phyloP scores from a whole-genome alignment of 345 rosid genomes.

The Camelina hispida region DNA sequence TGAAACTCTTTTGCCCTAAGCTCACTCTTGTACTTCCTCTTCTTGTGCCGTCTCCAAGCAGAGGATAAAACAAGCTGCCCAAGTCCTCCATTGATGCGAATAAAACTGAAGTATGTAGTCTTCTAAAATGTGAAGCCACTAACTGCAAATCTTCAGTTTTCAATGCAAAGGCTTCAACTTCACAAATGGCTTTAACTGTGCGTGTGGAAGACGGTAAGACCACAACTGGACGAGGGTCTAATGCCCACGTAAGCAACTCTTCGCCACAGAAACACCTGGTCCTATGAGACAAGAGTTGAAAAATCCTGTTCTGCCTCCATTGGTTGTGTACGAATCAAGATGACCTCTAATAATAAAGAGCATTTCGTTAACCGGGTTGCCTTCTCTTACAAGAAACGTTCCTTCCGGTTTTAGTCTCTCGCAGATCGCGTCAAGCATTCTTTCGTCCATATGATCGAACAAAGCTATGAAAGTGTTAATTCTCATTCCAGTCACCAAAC shows the following conservation, averaged over 20 bases:
- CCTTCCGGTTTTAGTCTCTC: slow-evolving; percentile 83
- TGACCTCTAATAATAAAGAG: slow-evolving; percentile 85
- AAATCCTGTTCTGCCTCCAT: slow-evolving; percentile 89
- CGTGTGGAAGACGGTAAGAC: slow-evolving; percentile 82
- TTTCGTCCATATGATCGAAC: slow-evolving; percentile 94
- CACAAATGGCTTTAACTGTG: slow-evolving; percentile 74
- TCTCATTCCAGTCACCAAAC: no score
- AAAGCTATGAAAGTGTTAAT: slow-evolving; percentile 19
- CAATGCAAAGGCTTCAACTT: slow-evolving; percentile 87
- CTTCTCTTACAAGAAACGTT: slow-evolving; percentile 80
- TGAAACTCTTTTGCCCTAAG: slow-evolving; percentile 49
- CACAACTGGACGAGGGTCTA: slow-evolving; percentile 70
- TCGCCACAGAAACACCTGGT: slow-evolving; percentile 90
- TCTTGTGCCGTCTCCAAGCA: slow-evolving; percentile 77
- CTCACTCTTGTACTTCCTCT: slow-evolving; percentile 59
- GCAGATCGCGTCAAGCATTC: slow-evolving; percentile 88
- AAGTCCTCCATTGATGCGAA: slow-evolving; percentile 88
- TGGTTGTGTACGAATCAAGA: slow-evolving; percentile 86
- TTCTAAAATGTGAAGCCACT: slow-evolving; percentile 80
- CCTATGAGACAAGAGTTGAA: slow-evolving; percentile 82
- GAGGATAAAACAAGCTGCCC: slow-evolving; percentile 87
- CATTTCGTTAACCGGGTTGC: slow-evolving; percentile 91
- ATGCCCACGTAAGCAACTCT: slow-evolving; percentile 87
- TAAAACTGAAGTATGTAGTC: slow-evolving; percentile 84
- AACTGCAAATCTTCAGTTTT: slow-evolving; percentile 78